These are phyloP conservation scores for Rhizophora mangle DNA, from an alignment of 345 rosid genomes.

Conservation along the genomic window DNA sequence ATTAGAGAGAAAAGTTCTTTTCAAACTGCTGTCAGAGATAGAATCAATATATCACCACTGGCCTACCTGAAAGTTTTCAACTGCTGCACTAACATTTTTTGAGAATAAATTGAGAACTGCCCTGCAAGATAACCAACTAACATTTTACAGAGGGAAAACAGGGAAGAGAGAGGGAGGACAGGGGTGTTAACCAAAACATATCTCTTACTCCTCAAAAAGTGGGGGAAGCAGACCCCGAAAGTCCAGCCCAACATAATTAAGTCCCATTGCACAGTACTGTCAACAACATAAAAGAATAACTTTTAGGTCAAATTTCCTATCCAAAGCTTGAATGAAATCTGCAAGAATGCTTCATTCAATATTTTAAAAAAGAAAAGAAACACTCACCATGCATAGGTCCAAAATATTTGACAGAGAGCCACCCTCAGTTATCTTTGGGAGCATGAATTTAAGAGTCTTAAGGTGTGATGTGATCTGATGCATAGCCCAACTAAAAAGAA, in stretches of 20 bases:
- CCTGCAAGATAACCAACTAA: slow-evolving; percentile 43
- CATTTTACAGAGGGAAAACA: slow-evolving; percentile 4
- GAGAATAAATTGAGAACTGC: slow-evolving; percentile 87
- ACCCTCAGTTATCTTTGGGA: slow-evolving; percentile 95
- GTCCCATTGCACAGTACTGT: slow-evolving; percentile 97
- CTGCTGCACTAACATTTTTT: slow-evolving; percentile 76
- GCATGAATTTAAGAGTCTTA: slow-evolving; percentile 88
- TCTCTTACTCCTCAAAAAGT: slow-evolving; percentile 80
- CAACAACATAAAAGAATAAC: slow-evolving; percentile 14
- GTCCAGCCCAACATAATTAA: slow-evolving; percentile 93
- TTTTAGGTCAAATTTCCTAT: background rate
- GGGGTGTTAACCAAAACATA: background rate
- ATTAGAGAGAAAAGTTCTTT: background rate
- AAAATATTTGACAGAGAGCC: slow-evolving; percentile 88
- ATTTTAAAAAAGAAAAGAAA: background rate
- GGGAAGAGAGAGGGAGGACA: background rate
- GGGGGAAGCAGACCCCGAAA: slow-evolving; percentile 95
- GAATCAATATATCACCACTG: background rate
- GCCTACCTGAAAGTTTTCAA: slow-evolving; percentile 82
- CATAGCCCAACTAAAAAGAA: slow-evolving; percentile 98
- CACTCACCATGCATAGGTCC: slow-evolving; percentile 89
- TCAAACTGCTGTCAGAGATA: slow-evolving; percentile 5
- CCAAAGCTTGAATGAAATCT: slow-evolving; percentile 14
- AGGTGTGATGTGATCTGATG: slow-evolving; percentile 96
- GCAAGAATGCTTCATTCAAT: slow-evolving; percentile 3